Conservation (phyloP, 2,329 filamentous ascomycete species). For the Trichoderma afroharzianum region DNA sequence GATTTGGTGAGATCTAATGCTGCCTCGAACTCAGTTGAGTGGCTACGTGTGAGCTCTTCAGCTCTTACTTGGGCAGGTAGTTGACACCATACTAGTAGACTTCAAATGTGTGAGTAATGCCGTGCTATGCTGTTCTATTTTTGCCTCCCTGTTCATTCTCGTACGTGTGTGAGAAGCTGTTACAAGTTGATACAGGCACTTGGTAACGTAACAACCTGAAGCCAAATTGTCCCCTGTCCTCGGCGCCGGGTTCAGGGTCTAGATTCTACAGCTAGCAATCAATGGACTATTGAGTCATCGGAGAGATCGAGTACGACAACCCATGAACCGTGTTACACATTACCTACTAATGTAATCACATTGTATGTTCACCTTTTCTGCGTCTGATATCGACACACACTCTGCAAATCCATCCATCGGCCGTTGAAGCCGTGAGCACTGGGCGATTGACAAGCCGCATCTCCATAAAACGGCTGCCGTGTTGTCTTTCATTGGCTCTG, state of each 20-base stretch:
- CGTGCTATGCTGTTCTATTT: neutral
- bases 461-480: neutral
- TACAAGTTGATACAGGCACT: neutral
- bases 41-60: neutral
- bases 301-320: neutral
- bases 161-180: neutral
- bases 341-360: too few species aligned
- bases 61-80: neutral
- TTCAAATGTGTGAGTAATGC: neutral
- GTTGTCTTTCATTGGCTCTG: neutral
- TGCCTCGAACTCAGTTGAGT: neutral
- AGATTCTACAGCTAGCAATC: neutral
- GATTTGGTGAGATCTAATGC: neutral
- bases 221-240: neutral
- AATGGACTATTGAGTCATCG: neutral
- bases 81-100: neutral
- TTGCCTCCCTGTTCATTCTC: neutral
- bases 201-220: neutral
- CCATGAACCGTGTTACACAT: too few species aligned
- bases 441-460: neutral
- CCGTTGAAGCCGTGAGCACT: neutral
- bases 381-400: neutral
- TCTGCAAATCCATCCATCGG: neutral
- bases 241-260: neutral
- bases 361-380: neutral